phyloP scores from a whole-genome alignment of 1,139 yeast species.

The Geotrichum bryndzae region DNA sequence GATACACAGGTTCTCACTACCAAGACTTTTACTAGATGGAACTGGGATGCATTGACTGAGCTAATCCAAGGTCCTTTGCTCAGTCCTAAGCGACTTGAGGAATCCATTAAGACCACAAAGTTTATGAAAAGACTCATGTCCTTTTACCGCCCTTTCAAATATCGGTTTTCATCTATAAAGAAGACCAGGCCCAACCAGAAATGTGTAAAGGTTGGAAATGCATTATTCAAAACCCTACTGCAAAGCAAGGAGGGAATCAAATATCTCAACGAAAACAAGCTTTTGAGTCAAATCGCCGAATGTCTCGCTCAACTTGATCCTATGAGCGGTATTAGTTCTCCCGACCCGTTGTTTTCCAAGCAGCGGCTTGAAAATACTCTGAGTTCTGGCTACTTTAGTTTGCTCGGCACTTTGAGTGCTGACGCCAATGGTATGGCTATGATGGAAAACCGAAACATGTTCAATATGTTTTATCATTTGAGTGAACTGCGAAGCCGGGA shows the following conservation, averaged over 20 bases:
- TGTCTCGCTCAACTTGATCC: slow-evolving; percentile 84
- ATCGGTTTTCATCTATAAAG: slow-evolving; percentile 63
- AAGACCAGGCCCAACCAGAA: slow-evolving; percentile 47
- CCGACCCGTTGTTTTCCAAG: slow-evolving; percentile 67
- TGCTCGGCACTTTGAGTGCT: slow-evolving; percentile 66
- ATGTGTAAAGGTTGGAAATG: slow-evolving; percentile 68
- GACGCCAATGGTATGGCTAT: slow-evolving; percentile 58
- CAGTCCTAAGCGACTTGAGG: slow-evolving; percentile 70
- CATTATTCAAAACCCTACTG: slow-evolving; percentile 60
- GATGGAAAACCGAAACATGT: slow-evolving; percentile 76
- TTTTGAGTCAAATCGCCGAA: slow-evolving; percentile 81
- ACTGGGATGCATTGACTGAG: slow-evolving; percentile 67
- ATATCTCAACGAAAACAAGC: slow-evolving; percentile 65
- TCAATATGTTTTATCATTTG: slow-evolving; percentile 71
- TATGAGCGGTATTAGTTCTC: slow-evolving; percentile 62
- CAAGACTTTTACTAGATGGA: slow-evolving; percentile 80
- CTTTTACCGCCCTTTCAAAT: slow-evolving; percentile 87
- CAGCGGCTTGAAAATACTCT: slow-evolving; percentile 57
- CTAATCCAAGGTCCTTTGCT: slow-evolving; percentile 74
- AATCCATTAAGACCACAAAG: slow-evolving; percentile 70
- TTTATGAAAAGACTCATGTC: slow-evolving; percentile 78
- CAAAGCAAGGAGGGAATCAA: slow-evolving; percentile 59
- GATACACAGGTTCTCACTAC: slow-evolving; percentile 70
- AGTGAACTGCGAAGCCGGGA: slow-evolving; percentile 52
- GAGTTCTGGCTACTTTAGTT: slow-evolving; percentile 68